Evolutionary conservation across 1,284 basidiomycete genomes (phyloP), one percentile per base, ranked within the genome.

Genomic region (Ganoderma resinaceum): DNA sequence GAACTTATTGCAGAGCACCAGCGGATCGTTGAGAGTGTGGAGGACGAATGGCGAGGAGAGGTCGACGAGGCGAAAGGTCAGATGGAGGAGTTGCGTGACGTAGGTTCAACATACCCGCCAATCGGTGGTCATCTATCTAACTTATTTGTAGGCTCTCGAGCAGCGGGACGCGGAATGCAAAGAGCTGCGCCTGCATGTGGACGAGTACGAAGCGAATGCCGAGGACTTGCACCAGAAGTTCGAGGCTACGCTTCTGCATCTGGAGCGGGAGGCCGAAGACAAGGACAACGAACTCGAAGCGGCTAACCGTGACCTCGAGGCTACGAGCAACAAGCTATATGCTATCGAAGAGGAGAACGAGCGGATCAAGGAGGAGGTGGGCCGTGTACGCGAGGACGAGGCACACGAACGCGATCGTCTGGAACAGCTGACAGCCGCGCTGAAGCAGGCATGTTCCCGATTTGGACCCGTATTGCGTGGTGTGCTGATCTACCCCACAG

Each of bases 11-110:
- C 79, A 2, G 90, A 94, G 74, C 91, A 94, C 74, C 85, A 89
- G 66, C 83, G 85, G 26, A 90, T 92, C 61, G 85, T 94, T 5
- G 85, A 87, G 31, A 85, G 86, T 4, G 87, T 93, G 3, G 92
- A 94, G 73, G 87, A 90, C 57, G 90, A 92, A 74, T 95, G 92
- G 93, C 82, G 89, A 70, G 91, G 88, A 0, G 93, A 95, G 74
- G 86, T 94, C 2, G 90, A 93, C 64, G 92, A 93, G 70, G 86
- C 88, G 0, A 83, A 88, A 68, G 85, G 82, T 3, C 90, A 91
- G 69, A 87, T 91, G 1, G 91, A 93, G 69, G 92, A 94, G 74
- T 81, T 94, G 23, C 86, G 87, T n/a, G 92, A 94, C 78, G 92
- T 93, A 76, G 69, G 86, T 83, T 9, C 33, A 35, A 31, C 40